phyloP scores from a whole-genome alignment of 192 early-diverging fungal species.

The Coemansia sp. region DNA sequence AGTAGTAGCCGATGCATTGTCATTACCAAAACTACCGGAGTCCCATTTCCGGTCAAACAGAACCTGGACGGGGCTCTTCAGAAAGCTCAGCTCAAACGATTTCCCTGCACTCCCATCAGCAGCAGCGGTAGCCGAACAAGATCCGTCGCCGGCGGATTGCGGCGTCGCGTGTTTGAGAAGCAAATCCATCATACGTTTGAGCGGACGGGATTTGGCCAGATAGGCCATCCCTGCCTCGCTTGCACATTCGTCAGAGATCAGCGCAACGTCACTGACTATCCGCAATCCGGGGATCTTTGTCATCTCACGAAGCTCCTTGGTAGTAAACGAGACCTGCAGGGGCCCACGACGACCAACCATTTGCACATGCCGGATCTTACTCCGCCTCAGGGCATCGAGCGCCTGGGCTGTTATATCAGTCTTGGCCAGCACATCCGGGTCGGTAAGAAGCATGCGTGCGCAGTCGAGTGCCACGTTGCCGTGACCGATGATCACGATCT shows the following conservation, averaged over 20 bases:
- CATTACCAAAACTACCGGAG: neutral
- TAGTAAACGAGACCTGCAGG: constrained; percentile 88
- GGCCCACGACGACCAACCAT: constrained; percentile 92
- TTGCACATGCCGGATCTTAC: constrained; percentile 77
- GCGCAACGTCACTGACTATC: constrained; percentile 63
- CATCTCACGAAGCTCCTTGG: constrained; percentile 96
- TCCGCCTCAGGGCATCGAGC: constrained; percentile 63
- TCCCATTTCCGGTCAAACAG: constrained; percentile 14
- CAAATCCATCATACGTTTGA: constrained; percentile 85
- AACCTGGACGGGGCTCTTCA: constrained; percentile 70
- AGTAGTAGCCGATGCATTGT: no score
- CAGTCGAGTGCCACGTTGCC: constrained; percentile 96
- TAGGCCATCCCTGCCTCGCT: constrained; percentile 33
- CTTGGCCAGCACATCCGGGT: constrained; percentile 66
- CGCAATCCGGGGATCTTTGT: constrained; percentile 65
- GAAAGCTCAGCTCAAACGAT: constrained; percentile 73
- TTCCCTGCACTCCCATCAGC: constrained; percentile 20
- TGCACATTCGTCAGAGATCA: constrained; percentile 59
- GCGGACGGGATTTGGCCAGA: constrained; percentile 58
- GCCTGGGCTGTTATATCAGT: constrained; percentile 87
- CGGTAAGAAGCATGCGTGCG: constrained; percentile 79
- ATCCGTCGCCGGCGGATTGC: neutral
- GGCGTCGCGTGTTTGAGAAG: constrained; percentile 60
- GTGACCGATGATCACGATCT: constrained; percentile 82
- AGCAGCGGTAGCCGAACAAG: neutral